Evolutionary conservation across 176 grass and related monocot species (phyloP).

Genomic region (Triticum dicoccoides): DNA sequence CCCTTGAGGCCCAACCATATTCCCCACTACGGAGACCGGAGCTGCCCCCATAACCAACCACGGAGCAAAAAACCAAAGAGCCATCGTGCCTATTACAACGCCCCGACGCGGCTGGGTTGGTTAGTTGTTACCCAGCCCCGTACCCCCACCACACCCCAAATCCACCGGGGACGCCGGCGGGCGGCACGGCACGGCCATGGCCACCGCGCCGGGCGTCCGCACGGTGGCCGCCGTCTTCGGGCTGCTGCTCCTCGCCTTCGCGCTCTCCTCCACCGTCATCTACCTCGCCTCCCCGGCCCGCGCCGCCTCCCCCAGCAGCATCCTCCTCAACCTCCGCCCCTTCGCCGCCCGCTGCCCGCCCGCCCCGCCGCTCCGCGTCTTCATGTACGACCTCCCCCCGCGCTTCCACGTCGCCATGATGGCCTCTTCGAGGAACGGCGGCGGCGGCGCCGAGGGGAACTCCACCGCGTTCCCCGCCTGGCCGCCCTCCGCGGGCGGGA

Average conservation of each 20-base stretch:
- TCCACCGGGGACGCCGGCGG: not conserved
- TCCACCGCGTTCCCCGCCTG: slow-evolving; percentile 61
- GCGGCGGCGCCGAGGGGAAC: slow-evolving; percentile 6
- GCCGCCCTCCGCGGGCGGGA: slow-evolving; percentile 58
- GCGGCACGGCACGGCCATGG: slow-evolving; percentile 31
- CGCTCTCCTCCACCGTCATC: slow-evolving; percentile 52
- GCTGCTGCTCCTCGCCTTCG: slow-evolving; percentile 51
- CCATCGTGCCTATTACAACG: not conserved
- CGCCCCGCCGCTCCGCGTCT: slow-evolving; percentile 53
- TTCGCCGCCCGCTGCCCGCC: slow-evolving; percentile 41
- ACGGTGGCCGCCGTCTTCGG: slow-evolving; percentile 39
- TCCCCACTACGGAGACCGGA: not conserved
- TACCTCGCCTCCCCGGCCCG: slow-evolving; percentile 53
- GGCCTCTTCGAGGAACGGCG: not conserved
- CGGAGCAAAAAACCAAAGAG: not conserved
- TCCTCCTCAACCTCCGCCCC: slow-evolving; percentile 43
- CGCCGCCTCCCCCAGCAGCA: slow-evolving; percentile 33
- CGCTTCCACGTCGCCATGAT: slow-evolving; percentile 93
- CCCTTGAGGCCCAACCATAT: not conserved
- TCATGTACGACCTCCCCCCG: slow-evolving; percentile 80
- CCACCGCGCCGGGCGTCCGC: slow-evolving; percentile 28
- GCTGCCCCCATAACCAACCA: not conserved
- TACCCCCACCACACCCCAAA: not conserved
- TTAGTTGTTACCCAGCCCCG: not conserved
- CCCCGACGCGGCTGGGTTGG: not conserved